Conservation (phyloP, 768 basidiomycete species). For the Suillus plorans region DNA sequence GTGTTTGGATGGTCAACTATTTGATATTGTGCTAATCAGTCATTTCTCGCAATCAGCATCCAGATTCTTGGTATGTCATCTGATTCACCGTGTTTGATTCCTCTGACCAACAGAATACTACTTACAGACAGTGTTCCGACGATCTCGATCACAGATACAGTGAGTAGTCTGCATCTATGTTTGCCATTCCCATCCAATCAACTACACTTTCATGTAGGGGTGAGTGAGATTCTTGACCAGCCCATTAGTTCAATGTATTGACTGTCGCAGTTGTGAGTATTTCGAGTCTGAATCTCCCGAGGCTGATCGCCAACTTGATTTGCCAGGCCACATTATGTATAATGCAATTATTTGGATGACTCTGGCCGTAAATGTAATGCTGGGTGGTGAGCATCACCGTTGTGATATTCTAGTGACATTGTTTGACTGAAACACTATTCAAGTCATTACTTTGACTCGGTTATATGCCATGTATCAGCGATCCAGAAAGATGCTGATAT, state of each 20-base stretch:
- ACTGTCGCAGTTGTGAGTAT: neutral
- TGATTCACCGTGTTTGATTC: neutral
- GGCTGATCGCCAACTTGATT: neutral
- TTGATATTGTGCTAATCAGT: neutral
- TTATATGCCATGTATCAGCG: constrained; percentile 1
- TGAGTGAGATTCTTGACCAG: neutral
- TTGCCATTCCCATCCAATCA: neutral
- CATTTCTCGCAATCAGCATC: neutral
- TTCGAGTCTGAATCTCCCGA: neutral
- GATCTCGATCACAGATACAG: neutral
- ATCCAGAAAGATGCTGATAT: neutral
- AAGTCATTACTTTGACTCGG: neutral
- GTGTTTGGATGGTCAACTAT: neutral
- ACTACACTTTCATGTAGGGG: neutral
- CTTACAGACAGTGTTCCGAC: neutral
- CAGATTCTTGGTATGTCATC: neutral
- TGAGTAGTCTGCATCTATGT: neutral
- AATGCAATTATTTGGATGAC: neutral
- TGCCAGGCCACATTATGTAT: neutral
- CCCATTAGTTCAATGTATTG: neutral
- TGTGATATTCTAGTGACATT: neutral
- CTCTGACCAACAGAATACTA: neutral
- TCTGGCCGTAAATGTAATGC: neutral
- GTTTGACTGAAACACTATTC: neutral
- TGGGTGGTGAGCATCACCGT: neutral